Percentiles rank a stretch among this genome's conserved stretches.
Evolutionary conservation across 352 stramenopile genomes (phyloP).

Genomic region (Globisporangium ultimum): DNA sequence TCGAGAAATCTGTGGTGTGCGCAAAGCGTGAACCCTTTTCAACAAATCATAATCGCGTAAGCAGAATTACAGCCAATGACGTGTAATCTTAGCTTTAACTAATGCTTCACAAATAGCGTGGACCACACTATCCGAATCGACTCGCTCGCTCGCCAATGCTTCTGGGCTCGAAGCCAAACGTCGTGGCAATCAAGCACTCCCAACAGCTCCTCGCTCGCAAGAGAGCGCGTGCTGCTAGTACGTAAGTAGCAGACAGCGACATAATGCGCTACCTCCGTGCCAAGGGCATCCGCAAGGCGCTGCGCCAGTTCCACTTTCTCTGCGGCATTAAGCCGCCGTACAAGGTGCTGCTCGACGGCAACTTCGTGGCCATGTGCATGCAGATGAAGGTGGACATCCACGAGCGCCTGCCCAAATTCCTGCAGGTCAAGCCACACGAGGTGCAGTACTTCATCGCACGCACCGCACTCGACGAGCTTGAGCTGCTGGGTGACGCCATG

Average conservation of each 20-base stretch:
- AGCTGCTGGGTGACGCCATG: slow-evolving; percentile 63
- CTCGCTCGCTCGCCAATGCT: slow-evolving; percentile 2
- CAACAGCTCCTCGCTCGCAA: too few relatives aligned
- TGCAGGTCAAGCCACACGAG: slow-evolving; percentile 77
- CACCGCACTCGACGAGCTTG: slow-evolving; percentile 66
- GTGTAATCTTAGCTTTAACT: too few relatives aligned
- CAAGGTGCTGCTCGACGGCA: slow-evolving; percentile 80
- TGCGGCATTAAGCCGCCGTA: slow-evolving; percentile 86
- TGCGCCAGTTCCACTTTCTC: slow-evolving; percentile 87
- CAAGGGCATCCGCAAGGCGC: slow-evolving; percentile 85
- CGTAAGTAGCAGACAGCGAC: background rate
- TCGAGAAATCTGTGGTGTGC: slow-evolving; percentile 11
- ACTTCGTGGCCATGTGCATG: slow-evolving; percentile 86
- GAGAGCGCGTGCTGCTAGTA: too few relatives aligned
- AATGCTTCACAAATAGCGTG: background rate
- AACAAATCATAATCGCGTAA: too few relatives aligned
- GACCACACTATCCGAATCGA: background rate
- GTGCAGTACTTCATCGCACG: slow-evolving; percentile 70
- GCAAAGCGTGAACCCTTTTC: background rate
- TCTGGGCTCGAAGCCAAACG: slow-evolving; percentile 6
- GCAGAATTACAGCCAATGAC: too few relatives aligned
- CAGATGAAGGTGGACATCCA: slow-evolving; percentile 86
- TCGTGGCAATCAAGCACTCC: background rate
- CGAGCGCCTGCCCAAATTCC: slow-evolving; percentile 75
- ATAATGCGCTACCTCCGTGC: slow-evolving; percentile 76